Evolutionary conservation across 768 basidiomycete genomes (phyloP).

Genomic region (Leccinum broughii): DNA sequence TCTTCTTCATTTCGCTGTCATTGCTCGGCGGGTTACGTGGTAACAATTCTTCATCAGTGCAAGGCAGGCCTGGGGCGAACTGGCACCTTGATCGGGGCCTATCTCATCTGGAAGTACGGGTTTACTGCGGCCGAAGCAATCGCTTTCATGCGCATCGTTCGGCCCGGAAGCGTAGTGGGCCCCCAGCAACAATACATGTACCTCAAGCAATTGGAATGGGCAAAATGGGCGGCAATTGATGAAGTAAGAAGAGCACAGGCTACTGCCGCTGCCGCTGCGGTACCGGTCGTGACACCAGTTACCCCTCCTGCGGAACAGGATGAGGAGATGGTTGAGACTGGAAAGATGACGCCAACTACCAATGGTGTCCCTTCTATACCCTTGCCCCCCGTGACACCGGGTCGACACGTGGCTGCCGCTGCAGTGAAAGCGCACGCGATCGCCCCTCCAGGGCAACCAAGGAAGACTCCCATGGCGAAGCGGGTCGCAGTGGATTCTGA

Average conservation of each 20-base stretch:
- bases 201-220: slow-evolving; percentile 91
- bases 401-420: slow-evolving; percentile 70
- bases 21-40: slow-evolving; percentile 18
- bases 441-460: slow-evolving; percentile 78
- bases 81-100: slow-evolving; percentile 95
- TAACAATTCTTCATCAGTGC: slow-evolving; percentile 53
- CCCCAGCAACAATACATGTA: slow-evolving; percentile 96
- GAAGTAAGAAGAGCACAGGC: slow-evolving; percentile 55
- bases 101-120: slow-evolving; percentile 97
- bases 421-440: slow-evolving; percentile 70
- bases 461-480: slow-evolving; percentile 84
- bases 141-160: slow-evolving; percentile 96
- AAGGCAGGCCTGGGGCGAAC: slow-evolving; percentile 97
- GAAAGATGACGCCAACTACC: slow-evolving; percentile 35
- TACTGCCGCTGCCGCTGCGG: slow-evolving; percentile 41
- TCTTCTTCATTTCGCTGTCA: slow-evolving; percentile 10
- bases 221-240: slow-evolving; percentile 88
- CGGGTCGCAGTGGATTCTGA: slow-evolving; percentile 67
- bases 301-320: slow-evolving; percentile 81
- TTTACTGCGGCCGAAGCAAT: slow-evolving; percentile 97
- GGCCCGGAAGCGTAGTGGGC: slow-evolving; percentile 91
- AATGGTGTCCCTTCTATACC: slow-evolving; percentile 25
- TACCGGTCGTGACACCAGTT: slow-evolving; percentile 64
- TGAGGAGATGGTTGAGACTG: slow-evolving; percentile 55
- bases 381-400: slow-evolving; percentile 79